Evolutionary conservation across 2,329 filamentous ascomycete genomes (phyloP), one percentile per base, ranked within the genome.

Genomic region (Elsinoe necatrix): DNA sequence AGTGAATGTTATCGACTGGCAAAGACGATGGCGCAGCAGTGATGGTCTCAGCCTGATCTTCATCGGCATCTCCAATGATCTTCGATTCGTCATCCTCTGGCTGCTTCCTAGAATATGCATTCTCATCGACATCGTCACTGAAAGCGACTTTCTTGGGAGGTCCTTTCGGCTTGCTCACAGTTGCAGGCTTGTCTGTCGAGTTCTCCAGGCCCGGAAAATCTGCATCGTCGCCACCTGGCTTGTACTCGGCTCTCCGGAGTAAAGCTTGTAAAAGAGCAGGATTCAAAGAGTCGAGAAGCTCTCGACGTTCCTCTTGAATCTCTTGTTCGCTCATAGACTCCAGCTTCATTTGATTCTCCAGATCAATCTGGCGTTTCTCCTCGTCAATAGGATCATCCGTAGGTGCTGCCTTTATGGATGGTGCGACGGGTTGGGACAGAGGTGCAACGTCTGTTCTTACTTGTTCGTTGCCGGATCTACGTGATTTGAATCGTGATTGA

Each of bases 251-350:
- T 60, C 88, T 79, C 61, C 80, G 80, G 21, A 97, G 77, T 16
- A 98, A 76, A 62, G 82, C 82, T 66, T 95, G 80, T 4, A 98
- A 76, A 29, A 96, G 73, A 0, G 80, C 80, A 1, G 90, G 85
- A 61, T 89, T 86, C 55, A 97, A 72, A 6, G 80, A 82, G n/a
- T 77, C 79, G 67, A 95, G 78, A n/a, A 98, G 75, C 62, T 97
- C 92, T 58, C 82, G 77, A 42, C 86, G 82, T 59, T 93, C 90
- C 63, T 85, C 77, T 60, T 87, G 83, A 58, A 97, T 95, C 70
- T 96, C 89, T 35, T 82, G 80, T 0, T 82, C 74, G 1, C 86
- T 87, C 93, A 98, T 96, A 23, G 77, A 76, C 12, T 83, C 84
- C 47, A 98, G 70, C 59, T 80, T 81, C 58, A 83, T 79, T 43